phyloP scores from a whole-genome alignment of 805 yeast species.

The Kodamaea kaohsiungensis region DNA sequence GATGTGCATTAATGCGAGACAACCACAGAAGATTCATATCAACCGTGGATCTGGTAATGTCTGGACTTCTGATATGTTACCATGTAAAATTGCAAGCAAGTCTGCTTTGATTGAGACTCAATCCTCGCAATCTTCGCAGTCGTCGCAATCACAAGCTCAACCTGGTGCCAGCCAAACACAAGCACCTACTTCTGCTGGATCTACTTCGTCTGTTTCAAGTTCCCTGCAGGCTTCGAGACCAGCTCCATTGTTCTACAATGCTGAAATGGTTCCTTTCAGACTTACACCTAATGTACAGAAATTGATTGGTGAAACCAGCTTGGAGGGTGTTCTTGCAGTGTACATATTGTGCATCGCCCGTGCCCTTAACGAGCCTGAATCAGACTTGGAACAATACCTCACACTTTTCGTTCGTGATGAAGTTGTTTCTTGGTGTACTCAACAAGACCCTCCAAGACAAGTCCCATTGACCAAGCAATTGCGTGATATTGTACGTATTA shows the following conservation, averaged over 20 bases:
- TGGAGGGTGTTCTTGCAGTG: conserved; percentile 89
- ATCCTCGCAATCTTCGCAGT: conserved; percentile 23
- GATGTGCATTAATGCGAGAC: conserved; percentile 91
- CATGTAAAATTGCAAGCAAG: conserved; percentile 71
- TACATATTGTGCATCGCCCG: conserved; percentile 82
- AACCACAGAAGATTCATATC: conserved; percentile 89
- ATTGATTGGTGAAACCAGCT: conserved; percentile 88
- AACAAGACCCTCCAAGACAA: conserved; percentile 70
- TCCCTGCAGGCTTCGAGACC: conserved; percentile 45
- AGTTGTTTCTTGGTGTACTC: conserved; percentile 90
- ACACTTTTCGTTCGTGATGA: conserved; percentile 97
- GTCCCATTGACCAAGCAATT: conserved; percentile 81
- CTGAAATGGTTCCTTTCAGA: conserved; percentile 94
- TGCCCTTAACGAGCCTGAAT: conserved; percentile 87
- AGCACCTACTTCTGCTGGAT: conserved; percentile 31
- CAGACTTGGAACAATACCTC: conserved; percentile 86
- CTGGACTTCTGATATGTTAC: conserved; percentile 94
- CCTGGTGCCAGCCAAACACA: conserved; percentile 20
- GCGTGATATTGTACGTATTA: conserved; percentile 82
- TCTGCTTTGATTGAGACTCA: conserved; percentile 31
- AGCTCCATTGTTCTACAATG: conserved; percentile 84
- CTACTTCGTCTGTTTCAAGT: conserved; percentile 27
- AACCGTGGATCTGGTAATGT: conserved; percentile 82
- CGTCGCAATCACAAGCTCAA: conserved; percentile 23
- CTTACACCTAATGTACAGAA: conserved; percentile 94